A percentile compares a stretch with the other conserved stretches of the same genome.
Evolutionary conservation across 2,329 filamentous ascomycete genomes (phyloP).

Genomic region (Ceratocystis colombiana): DNA sequence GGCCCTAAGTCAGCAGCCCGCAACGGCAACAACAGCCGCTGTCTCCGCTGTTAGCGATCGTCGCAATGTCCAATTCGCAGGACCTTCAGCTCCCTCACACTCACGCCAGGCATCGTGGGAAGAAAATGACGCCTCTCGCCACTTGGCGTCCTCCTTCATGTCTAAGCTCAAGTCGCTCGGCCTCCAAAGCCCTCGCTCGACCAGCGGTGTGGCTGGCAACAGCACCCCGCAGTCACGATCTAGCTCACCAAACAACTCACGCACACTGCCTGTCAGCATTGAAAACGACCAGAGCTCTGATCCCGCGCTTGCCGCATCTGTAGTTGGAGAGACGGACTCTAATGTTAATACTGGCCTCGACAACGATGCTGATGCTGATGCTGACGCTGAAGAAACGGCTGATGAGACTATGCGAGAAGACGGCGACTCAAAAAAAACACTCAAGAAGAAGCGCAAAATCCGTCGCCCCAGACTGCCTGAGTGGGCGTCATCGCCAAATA

Average conservation of each 20-base stretch:
- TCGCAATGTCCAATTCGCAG: constrained; percentile 67
- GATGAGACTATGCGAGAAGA: constrained; percentile 48
- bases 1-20: neutral
- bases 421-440: constrained; percentile 41
- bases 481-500: constrained; percentile 54
- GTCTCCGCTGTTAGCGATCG: constrained; percentile 21
- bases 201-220: constrained; percentile 28
- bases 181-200: constrained; percentile 37
- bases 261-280: constrained; percentile 22
- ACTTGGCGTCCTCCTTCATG: constrained; percentile 58
- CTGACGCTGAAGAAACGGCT: constrained; percentile 76
- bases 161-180: constrained; percentile 68
- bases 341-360: constrained; percentile 32
- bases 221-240: constrained; percentile 29
- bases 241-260: constrained; percentile 18
- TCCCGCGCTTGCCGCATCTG: neutral
- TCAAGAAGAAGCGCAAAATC: constrained; percentile 56
- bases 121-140: constrained; percentile 50
- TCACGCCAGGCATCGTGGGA: constrained; percentile 57
- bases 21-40: constrained; percentile 5
- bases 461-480: constrained; percentile 45
- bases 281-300: constrained; percentile 28
- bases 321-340: neutral
- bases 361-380: constrained; percentile 53
- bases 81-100: constrained; percentile 44